phyloP scores from a whole-genome alignment of 352 stramenopile genomes.

The Elongisporangium prolatum region DNA sequence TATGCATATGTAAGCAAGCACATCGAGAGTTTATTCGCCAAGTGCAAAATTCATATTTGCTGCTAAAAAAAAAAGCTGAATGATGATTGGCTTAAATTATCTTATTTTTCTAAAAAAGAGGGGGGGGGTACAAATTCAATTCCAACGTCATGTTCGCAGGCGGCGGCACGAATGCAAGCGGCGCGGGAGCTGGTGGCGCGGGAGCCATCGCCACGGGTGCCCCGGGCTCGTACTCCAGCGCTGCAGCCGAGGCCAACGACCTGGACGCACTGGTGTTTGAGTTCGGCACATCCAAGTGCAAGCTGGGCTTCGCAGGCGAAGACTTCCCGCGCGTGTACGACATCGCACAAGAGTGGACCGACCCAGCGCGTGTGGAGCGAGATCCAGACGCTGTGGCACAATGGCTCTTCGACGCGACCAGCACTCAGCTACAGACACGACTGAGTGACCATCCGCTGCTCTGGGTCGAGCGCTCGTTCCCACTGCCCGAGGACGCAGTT shows the following conservation, averaged over 20 bases:
- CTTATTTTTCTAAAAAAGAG: too few relatives aligned
- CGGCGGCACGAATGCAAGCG: neutral
- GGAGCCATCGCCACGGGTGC: neutral
- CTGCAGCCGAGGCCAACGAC: conserved; percentile 60
- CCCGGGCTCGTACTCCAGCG: conserved; percentile 33
- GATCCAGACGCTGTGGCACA: conserved; percentile 57
- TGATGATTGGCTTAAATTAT: too few relatives aligned
- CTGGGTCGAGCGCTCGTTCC: conserved; percentile 61
- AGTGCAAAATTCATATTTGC: too few relatives aligned
- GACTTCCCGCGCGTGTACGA: conserved; percentile 81
- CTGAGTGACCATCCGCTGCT: conserved; percentile 65
- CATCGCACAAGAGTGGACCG: conserved; percentile 16
- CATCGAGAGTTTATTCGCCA: too few relatives aligned
- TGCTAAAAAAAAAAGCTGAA: too few relatives aligned
- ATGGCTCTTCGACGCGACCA: conserved; percentile 62
- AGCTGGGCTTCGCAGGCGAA: conserved; percentile 86
- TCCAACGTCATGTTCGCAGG: too few relatives aligned
- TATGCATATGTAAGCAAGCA: too few relatives aligned
- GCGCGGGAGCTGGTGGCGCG: neutral
- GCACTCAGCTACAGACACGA: conserved; percentile 38
- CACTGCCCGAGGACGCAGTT: conserved; percentile 31
- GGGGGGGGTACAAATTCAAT: too few relatives aligned
- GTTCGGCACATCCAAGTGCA: conserved; percentile 66
- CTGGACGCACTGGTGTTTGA: conserved; percentile 78
- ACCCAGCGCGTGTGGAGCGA: conserved; percentile 45